Evolutionary conservation across 1,139 yeast species (phyloP).

Genomic region (Debaryomyces singareniensis): DNA sequence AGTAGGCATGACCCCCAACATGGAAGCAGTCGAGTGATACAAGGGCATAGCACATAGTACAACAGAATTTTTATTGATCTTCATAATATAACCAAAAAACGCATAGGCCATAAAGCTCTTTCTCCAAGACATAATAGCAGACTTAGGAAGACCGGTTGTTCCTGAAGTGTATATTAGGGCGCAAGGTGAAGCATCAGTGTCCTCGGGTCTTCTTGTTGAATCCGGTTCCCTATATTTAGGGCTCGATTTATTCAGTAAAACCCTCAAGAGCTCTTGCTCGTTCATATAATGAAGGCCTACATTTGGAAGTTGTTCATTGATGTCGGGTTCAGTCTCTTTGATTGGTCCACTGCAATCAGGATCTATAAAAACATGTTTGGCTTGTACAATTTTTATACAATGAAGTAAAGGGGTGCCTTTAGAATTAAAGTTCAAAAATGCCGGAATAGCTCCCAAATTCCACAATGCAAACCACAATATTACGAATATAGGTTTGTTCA

Average conservation of each 20-base stretch:
- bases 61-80: conserved; percentile 46
- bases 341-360: conserved; percentile 59
- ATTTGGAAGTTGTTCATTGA: conserved; percentile 34
- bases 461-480: conserved; percentile 81
- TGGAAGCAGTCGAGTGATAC: conserved; percentile 91
- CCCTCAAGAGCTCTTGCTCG: conserved; percentile 40
- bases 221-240: conserved; percentile 53
- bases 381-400: conserved; percentile 67
- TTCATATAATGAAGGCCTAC: conserved; percentile 50
- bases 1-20: conserved; percentile 76
- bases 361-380: conserved; percentile 66
- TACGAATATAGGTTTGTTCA: conserved; percentile 78
- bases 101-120: conserved; percentile 68
- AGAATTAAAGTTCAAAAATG: conserved; percentile 78
- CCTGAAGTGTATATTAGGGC: conserved; percentile 87
- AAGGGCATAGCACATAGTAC: conserved; percentile 93
- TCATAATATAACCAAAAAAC: conserved; percentile 65
- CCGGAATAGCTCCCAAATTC: conserved; percentile 89
- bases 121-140: conserved; percentile 92
- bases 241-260: conserved; percentile 38
- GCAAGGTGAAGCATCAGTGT: conserved; percentile 57
- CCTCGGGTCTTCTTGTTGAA: conserved; percentile 47
- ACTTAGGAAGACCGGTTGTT: conserved; percentile 92
- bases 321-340: conserved; percentile 42
- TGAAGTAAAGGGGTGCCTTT: conserved; percentile 72